Base-by-base conservation (phyloP, 2,329 filamentous ascomycete genomes). In the Claviceps quebecensis region DNA sequence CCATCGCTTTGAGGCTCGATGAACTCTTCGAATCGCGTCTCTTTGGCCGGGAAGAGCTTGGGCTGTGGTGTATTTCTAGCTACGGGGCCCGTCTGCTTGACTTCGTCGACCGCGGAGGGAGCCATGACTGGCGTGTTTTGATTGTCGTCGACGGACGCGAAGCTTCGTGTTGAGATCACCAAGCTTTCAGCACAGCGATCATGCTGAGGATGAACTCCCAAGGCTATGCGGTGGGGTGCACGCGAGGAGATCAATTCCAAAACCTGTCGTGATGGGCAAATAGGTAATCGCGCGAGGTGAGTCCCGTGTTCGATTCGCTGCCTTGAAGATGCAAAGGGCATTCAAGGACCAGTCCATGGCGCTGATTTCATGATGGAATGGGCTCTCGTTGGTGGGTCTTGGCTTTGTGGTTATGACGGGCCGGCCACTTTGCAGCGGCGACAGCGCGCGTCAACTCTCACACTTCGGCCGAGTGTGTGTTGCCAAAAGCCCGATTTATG, bases 1-100 rank as follows among this genome's bases (percentile, higher is more conserved):
- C 86, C 87, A 60, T 91, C 83, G 8, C 74, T 70, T 59, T 78
- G 72, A 2, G 75, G 68, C 34, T 72, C 67, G 39, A 77, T 68
- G 51, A 69, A 74, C 54, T 74, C 74, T 55, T 81, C 78, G 60
- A 83, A 83, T 56, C 71, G 74, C 53, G 72, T 75, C 62, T 84
- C 82, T 60, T 77, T 77, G 53, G 81, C 75, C n/a, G 73, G 71
- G 57, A 79, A 80, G 50, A 84, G 72, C 43, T 72, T 73, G 54
- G 78, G 69, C 38, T 78, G 69, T 51, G 78, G 72, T 56, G 74
- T 77, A 53, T 62, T 70, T 63, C 68, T 66, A 62, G 63, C 63
- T 62, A 64, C 59, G 52, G 61, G 64, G 52, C 62, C 55, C 59
- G 59, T 61, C 55, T 64, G 60, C 55, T 62, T 63, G 49, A 68